Evolutionary conservation across 2,329 filamentous ascomycete species (phyloP), one percentile per base, ranked within the genome.

Genomic region (Aspergillus awamori): DNA sequence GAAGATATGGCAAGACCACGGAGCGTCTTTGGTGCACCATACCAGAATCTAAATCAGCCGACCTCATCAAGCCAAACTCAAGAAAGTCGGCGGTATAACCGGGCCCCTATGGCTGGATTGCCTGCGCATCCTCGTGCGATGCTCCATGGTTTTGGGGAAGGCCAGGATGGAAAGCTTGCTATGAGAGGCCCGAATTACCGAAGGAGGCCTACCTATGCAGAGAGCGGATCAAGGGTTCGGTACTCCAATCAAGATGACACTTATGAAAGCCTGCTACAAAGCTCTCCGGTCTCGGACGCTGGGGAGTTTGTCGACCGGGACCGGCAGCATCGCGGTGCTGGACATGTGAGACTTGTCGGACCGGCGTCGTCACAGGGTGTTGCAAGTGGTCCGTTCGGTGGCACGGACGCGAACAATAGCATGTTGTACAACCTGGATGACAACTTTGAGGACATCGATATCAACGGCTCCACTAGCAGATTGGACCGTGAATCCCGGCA

Each of bases 51-150:
- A 43, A 55, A 58, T 45, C 53, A 57, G 28, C 26, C 60, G 13
- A 38, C 39, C 6, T 41, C 49, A 26, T 20, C 58, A 26, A 48
- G 47, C 48, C 53, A 55, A 53, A 49, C 60, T 8, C 45, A 58
- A 20, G 38, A 41, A 49, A 53, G 33, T 36, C 45, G 59, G 33
- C 51, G 57, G 17, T 48, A 62, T 22, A 61, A 53, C 30, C 60
- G 61, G 51, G 36, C 55, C n/a, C 66, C 55, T 13, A 52, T 64
- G n/a, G 58, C 68, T 58, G 74, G 74, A 8, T 56, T 77, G 11
- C 76, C 74, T 15, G 64, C 74, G 15, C 73, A 77, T 49, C 76
- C 76, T 28, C 72, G 75, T 45, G 74, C 75, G 41, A 65, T 74
- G 59, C 72, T 74, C 53, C 63, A 74, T 36, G 69, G 69, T 3